A percentile compares a stretch with the other conserved stretches of the same genome.
phyloP scores from a whole-genome alignment of 1,284 basidiomycete species.

The Ustilago hordei region DNA sequence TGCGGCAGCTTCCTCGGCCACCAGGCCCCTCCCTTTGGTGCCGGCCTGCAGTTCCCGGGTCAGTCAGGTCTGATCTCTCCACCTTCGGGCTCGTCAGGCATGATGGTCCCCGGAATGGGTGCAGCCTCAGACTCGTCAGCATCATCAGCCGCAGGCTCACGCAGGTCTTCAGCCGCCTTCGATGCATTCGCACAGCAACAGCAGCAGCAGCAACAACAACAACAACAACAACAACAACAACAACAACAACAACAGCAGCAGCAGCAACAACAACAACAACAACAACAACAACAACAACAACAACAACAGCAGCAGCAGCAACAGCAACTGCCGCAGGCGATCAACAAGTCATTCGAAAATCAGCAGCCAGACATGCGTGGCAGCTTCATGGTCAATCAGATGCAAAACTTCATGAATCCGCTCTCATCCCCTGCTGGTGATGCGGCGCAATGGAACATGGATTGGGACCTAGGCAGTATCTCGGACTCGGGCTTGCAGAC shows the following conservation, averaged over 20 bases:
- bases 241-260: slow-evolving; percentile 19
- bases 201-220: slow-evolving; percentile 20
- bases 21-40: slow-evolving; percentile 13
- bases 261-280: too few species aligned
- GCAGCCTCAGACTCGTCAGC: slow-evolving; percentile 33
- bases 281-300: slow-evolving; percentile 15
- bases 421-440: slow-evolving; percentile 20
- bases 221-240: slow-evolving; percentile 11
- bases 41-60: slow-evolving; percentile 19
- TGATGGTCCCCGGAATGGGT: slow-evolving; percentile 22
- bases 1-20: slow-evolving; percentile 14
- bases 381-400: slow-evolving; percentile 15
- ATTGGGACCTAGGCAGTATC: slow-evolving; percentile 45
- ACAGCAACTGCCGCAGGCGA: slow-evolving; percentile 21
- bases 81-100: slow-evolving; percentile 8
- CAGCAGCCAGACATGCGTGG: slow-evolving; percentile 17
- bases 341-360: slow-evolving; percentile 8
- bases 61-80: slow-evolving; percentile 27
- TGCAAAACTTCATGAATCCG: slow-evolving; percentile 36
- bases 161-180: slow-evolving; percentile 24
- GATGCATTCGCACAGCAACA: slow-evolving; percentile 13
- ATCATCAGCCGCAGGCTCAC: slow-evolving; percentile 32
- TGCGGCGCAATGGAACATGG: slow-evolving; percentile 33
- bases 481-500: slow-evolving; percentile 30
- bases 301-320: neutral